phyloP scores from a whole-genome alignment of 73 alveolate species.

The Paramecium tetraurelia region DNA sequence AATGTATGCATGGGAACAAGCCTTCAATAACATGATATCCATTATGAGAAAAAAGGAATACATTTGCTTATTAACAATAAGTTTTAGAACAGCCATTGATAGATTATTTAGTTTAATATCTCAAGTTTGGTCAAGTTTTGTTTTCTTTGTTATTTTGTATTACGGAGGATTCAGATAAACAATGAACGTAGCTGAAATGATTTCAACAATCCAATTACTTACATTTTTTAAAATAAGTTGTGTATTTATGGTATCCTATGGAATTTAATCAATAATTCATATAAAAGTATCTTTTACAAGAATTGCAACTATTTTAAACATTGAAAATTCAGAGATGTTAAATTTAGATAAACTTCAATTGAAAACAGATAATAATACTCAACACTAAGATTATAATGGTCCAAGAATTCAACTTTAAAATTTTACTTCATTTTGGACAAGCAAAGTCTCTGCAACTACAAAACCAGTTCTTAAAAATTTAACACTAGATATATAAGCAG shows the following conservation, averaged over 20 bases:
- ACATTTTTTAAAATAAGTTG: not conserved
- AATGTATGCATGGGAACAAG: slow-evolving; percentile 32
- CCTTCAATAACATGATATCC: not conserved
- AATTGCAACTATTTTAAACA: slow-evolving; percentile 13
- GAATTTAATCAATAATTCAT: not conserved
- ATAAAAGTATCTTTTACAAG: not conserved
- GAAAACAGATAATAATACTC: not conserved
- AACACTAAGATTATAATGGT: not conserved
- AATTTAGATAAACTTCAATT: not conserved
- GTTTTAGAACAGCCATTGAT: not conserved
- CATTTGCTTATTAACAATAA: not conserved
- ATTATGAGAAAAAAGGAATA: not conserved
- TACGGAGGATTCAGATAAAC: not conserved
- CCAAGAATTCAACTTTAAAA: not conserved
- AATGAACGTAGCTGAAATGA: not conserved
- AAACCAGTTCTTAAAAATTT: slow-evolving; percentile 42
- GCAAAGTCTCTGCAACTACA: not conserved
- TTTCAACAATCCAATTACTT: not conserved
- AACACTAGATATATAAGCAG: slow-evolving; percentile 75
- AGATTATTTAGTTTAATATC: not conserved
- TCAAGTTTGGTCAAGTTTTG: not conserved
- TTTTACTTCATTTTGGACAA: slow-evolving; percentile 12
- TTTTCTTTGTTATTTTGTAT: not conserved
- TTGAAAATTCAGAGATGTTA: not conserved
- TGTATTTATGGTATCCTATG: not conserved